Conservation (phyloP, 495 filamentous ascomycete species). For the Trichoderma gamsii region DNA sequence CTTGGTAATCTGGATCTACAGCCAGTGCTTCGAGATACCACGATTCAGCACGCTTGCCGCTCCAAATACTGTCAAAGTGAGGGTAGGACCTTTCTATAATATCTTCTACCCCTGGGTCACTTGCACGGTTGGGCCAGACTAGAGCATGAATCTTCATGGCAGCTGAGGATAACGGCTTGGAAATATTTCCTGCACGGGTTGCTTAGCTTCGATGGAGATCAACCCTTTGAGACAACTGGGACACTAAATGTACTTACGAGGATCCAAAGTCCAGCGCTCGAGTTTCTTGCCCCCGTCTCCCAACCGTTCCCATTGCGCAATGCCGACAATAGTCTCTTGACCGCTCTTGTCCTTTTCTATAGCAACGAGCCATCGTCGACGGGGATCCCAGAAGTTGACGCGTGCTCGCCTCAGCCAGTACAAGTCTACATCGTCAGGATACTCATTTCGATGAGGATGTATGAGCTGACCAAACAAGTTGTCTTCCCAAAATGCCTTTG, state of each 20-base stretch:
- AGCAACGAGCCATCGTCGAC: neutral
- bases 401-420: neutral
- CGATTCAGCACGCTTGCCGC: neutral
- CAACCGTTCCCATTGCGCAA: constrained; percentile 1
- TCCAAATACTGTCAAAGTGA: neutral
- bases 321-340: neutral
- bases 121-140: neutral
- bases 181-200: neutral
- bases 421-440: neutral
- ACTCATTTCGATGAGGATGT: neutral
- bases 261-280: neutral
- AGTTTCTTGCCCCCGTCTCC: neutral
- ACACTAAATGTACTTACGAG: no score
- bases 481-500: neutral
- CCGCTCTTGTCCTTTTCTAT: neutral
- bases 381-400: neutral
- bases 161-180: neutral
- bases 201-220: neutral
- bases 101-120: neutral
- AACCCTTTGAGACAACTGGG: no score
- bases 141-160: neutral
- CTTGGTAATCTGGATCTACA: neutral
- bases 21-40: neutral
- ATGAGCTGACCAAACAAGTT: neutral
- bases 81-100: neutral